phyloP scores from a whole-genome alignment of 2,329 filamentous ascomycete genomes.

The Dothiorella sarmentorum region DNA sequence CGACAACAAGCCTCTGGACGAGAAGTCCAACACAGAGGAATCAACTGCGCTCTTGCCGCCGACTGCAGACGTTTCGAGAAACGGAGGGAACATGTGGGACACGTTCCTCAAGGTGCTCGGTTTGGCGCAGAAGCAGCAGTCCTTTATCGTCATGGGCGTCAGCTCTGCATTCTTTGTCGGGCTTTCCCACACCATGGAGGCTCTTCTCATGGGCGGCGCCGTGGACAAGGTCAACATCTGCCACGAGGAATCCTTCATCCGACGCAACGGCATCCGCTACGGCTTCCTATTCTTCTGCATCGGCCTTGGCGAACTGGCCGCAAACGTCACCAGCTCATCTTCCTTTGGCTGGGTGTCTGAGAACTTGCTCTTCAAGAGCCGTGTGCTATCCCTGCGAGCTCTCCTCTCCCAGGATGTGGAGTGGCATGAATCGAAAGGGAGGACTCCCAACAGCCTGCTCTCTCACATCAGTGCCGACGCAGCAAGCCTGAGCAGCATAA shows the following conservation, averaged over 20 bases:
- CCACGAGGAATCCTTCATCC: constrained; percentile 47
- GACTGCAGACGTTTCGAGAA: too few species aligned
- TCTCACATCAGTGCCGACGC: constrained; percentile 68
- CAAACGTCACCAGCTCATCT: constrained; percentile 59
- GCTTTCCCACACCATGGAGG: constrained; percentile 55
- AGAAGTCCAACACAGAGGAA: too few species aligned
- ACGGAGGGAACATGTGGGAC: too few species aligned
- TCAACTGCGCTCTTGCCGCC: too few species aligned
- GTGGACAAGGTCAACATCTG: constrained; percentile 57
- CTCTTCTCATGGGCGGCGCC: constrained; percentile 60
- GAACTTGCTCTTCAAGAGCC: constrained; percentile 60
- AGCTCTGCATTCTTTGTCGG: constrained; percentile 53
- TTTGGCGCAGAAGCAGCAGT: too few species aligned
- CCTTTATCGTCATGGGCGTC: constrained; percentile 48
- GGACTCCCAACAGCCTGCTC: constrained; percentile 60
- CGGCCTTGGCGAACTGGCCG: constrained; percentile 57
- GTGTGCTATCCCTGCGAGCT: constrained; percentile 62
- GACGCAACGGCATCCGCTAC: constrained; percentile 50
- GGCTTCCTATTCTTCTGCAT: constrained; percentile 60
- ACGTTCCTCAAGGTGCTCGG: too few species aligned
- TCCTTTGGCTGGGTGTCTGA: constrained; percentile 60
- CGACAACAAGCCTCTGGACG: too few species aligned
- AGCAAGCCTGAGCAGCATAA: constrained; percentile 63
- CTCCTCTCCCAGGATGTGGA: constrained; percentile 64
- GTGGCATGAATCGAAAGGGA: constrained; percentile 66